A percentile compares a stretch with the other conserved stretches of the same genome.
Conservation (phyloP, 2,329 filamentous ascomycete species). For the Fusarium sp. region DNA sequence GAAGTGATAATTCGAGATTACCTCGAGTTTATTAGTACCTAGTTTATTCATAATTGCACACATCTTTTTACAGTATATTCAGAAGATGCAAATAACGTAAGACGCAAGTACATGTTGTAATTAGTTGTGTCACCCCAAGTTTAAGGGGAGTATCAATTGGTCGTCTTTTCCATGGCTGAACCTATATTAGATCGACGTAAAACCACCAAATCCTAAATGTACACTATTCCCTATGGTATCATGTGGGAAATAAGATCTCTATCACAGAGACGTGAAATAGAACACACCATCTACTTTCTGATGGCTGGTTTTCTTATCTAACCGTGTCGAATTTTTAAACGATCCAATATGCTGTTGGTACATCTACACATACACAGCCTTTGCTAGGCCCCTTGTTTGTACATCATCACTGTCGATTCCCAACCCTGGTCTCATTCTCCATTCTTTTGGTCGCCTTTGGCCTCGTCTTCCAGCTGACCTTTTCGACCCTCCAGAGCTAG, state of each 20-base stretch:
- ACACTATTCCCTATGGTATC: not conserved
- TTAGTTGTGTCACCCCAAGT: not conserved
- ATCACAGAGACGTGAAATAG: not conserved
- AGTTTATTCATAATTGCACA: not conserved
- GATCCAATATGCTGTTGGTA: conserved; percentile 39
- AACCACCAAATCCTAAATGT: not conserved
- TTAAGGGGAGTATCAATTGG: not conserved
- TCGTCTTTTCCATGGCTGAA: not conserved
- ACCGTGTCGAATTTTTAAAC: conserved; percentile 1
- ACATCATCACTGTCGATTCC: conserved; percentile 13
- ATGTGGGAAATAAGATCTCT: not conserved
- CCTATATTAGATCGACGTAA: not conserved
- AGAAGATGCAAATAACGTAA: not conserved
- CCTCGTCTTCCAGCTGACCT: conserved; percentile 77
- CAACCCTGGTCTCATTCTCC: conserved; percentile 13
- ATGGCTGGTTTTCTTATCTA: not conserved
- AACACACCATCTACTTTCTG: not conserved
- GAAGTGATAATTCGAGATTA: not conserved
- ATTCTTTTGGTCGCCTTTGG: conserved; percentile 35
- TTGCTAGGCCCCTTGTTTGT: conserved; percentile 24
- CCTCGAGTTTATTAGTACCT: not conserved
- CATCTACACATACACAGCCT: conserved; percentile 44
- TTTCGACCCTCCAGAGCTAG: conserved; percentile 86
- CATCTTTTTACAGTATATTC: not conserved
- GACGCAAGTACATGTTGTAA: not conserved